Conservation (phyloP, 306 rosid species). For the Comarum palustre region DNA sequence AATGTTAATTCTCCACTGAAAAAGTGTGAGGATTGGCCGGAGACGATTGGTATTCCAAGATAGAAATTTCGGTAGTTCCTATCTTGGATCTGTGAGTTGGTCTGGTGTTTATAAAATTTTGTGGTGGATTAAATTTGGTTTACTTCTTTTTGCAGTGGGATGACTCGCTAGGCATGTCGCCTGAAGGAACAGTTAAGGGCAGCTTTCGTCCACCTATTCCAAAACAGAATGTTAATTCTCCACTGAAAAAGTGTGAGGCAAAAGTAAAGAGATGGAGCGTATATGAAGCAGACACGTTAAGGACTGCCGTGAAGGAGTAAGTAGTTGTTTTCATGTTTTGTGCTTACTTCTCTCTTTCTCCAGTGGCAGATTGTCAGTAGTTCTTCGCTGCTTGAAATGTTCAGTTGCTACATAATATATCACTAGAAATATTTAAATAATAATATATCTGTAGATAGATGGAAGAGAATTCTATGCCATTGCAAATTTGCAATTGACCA, state of each 20-base stretch:
- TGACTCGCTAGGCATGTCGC: constrained; percentile 51
- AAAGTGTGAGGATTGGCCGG: constrained; percentile 28
- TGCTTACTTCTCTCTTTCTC: neutral
- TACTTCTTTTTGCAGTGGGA: constrained; percentile 50
- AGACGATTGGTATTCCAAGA: too few species aligned
- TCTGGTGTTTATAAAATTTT: neutral
- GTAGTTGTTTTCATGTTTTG: constrained; percentile 14
- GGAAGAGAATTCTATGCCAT: neutral
- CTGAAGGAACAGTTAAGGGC: constrained; percentile 13
- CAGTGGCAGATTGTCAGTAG: neutral
- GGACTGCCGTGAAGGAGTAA: constrained; percentile 59
- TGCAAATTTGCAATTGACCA: neutral
- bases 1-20: constrained; percentile 45
- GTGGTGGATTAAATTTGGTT: neutral
- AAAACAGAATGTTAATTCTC: constrained; percentile 38
- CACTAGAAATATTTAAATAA: too few species aligned
- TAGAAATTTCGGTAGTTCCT: neutral
- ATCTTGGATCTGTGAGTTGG: neutral
- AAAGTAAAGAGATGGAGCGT: constrained; percentile 52
- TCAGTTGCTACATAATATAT: neutral
- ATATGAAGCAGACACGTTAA: constrained; percentile 67
- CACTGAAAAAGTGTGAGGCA: constrained; percentile 38
- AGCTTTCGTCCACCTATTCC: constrained; percentile 43
- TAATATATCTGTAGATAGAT: neutral
- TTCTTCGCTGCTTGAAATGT: neutral